Base-by-base conservation (phyloP, 2,329 filamentous ascomycete genomes). In the Colletotrichum orchidophilum region DNA sequence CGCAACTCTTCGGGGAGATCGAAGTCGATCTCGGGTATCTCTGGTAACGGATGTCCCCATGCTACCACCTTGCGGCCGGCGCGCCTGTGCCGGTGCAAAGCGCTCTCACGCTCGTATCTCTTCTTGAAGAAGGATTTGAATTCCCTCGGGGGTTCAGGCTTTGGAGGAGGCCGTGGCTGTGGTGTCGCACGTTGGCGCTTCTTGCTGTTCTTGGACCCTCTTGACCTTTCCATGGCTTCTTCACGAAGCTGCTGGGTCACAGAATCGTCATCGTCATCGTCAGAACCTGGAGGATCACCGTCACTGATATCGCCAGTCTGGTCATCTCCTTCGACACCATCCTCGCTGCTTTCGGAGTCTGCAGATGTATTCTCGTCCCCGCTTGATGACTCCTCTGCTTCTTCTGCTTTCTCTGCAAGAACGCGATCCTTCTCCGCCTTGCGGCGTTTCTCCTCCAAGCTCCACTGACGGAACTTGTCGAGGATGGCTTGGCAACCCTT, bases 61-160 rank as follows among this genome's bases (percentile, higher is more conserved):
- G 95, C 96, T 58, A 92, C 85, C 18, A 91, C 86, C 62, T 88
- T 93, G 60, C 94, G 87, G 53, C 90, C 90, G 60, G 91, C 89
- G 63, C 93, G 90, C 39, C 94, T 88, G 59, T 90, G 86, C 75
- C 90, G 91, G 72, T 90, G 92, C n/a, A 97, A 81, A 11, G 95
- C 94, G 7, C 91, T 90, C 26, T 95, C 93, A 29, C 96, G 92
- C 72, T 96, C 87, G 77, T 97, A 91, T 27, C 88, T 90, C 81
- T 96, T 95, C 21, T 87, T 81, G 79, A 95, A 98, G 83, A 98
- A 98, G 0, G 94, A 97, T n/a, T 86, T 92, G 78, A 98, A 95
- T 46, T 93, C 92, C 69, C 86, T 88, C 2, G 80, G 80, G 12
- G 83, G 82, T 31, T 81, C 77, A 21, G 82, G 81, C 42, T 83